phyloP scores from a whole-genome alignment of 306 rosid genomes.

The Acacia confusa region DNA sequence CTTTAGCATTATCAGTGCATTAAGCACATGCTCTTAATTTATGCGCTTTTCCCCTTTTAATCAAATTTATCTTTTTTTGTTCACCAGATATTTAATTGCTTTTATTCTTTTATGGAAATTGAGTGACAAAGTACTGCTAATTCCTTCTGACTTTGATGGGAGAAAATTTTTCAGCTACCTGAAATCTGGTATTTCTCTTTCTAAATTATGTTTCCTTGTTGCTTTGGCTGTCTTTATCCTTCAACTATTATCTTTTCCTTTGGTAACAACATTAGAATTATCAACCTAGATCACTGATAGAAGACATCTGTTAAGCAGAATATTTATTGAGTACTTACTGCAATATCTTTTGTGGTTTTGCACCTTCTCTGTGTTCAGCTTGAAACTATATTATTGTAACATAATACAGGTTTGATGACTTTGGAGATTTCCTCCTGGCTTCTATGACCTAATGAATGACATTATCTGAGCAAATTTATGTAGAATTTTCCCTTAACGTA shows the following conservation, averaged over 20 bases:
- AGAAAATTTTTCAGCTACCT: constrained; percentile 70
- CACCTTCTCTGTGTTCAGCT: constrained; percentile 13
- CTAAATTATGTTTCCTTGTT: constrained; percentile 24
- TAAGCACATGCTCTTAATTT: constrained; percentile 39
- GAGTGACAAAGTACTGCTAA: constrained; percentile 58
- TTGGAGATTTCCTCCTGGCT: constrained; percentile 1
- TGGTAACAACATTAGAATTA: constrained; percentile 12
- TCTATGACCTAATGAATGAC: constrained; percentile 15
- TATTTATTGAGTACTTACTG: not conserved
- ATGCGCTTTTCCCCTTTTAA: constrained; percentile 31
- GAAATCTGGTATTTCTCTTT: constrained; percentile 63
- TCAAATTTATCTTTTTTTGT: constrained; percentile 27
- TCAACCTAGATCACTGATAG: not conserved
- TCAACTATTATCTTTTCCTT: not conserved
- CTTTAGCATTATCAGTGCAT: constrained; percentile 46
- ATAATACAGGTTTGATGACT: constrained; percentile 21
- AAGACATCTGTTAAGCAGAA: not conserved
- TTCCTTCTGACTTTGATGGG: constrained; percentile 64
- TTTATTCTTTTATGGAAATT: constrained; percentile 78
- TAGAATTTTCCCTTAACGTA: not conserved
- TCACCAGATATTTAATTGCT: constrained; percentile 78
- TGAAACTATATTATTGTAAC: constrained; percentile 7
- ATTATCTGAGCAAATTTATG: not conserved
- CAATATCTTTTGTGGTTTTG: constrained; percentile 16
- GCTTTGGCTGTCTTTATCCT: constrained; percentile 18